Evolutionary conservation across 495 filamentous ascomycete genomes (phyloP), one percentile per base, ranked within the genome.

Genomic region (Sporormia fimetaria): DNA sequence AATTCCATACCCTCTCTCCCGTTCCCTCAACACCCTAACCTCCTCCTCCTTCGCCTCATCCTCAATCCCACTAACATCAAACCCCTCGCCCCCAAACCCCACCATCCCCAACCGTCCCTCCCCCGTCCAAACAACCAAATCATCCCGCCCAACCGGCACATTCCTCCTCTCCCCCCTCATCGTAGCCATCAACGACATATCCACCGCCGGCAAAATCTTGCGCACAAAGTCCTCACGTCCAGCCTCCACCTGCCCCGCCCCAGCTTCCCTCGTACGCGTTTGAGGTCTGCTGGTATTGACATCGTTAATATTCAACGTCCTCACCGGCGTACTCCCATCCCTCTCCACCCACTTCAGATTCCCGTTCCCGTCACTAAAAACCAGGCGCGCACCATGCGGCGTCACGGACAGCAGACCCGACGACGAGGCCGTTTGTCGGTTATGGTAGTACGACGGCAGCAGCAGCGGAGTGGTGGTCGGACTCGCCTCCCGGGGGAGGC

Each of bases 291-390:
- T n/a, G 12, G 25, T 21, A 14, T 22, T 14, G 8, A 6, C 23
- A 29, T 71, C 66, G 31, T 81, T 86, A 57, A 81, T 68, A 50
- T 80, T 84, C 62, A 77, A 80, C 11, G 74, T 72, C 18, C 88
- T 75, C 29, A 87, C 80, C 50, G 83, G 75, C n/a, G 77, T 76
- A 38, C 76, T 76, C 8, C 85, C 86, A 52, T 95, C 83, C 17
- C 87, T 70, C 61, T 96, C 88, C 17, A 90, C 72, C 87, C 88
- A 95, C 61, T 86, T 93, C 43, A 96, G 57, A 42, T 78, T 77
- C 0, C 88, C 88, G 33, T 84, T 75, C 3, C 80, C 76, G 47
- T 95, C 88, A 0, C 83, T 82, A 47, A 83, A 84, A 16, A 88
- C 82, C 27, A 96, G 72, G 2, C 83, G 71, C 11, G 83, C 80